Percentiles rank a stretch among this genome's conserved stretches.
Conservation (phyloP, 2,329 filamentous ascomycete species). For the Ambrosiella beaveri region DNA sequence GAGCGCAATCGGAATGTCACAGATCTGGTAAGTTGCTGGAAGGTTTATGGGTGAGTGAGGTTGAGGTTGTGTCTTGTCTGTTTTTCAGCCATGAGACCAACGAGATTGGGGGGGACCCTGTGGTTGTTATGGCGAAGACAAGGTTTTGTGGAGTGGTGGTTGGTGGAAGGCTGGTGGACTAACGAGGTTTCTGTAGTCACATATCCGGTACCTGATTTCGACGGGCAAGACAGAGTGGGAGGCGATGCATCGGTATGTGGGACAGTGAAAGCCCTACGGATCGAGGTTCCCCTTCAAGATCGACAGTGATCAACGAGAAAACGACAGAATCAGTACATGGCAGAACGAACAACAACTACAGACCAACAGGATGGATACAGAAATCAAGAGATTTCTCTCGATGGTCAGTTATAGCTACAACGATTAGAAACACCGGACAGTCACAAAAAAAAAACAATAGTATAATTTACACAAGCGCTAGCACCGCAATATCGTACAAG, state of each 20-base stretch:
- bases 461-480: too few species aligned
- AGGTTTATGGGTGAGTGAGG: neutral
- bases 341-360: neutral
- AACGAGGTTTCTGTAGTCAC: slow-evolving; percentile 24
- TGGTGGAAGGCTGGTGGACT: neutral
- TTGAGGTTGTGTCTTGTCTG: neutral
- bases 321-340: too few species aligned
- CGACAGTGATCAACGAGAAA: too few species aligned
- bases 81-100: too few species aligned
- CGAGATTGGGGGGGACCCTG: neutral
- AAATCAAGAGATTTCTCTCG: too few species aligned
- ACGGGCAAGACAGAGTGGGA: slow-evolving; percentile 51
- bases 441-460: neutral
- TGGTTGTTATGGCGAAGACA: neutral
- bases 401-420: too few species aligned
- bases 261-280: slow-evolving; percentile 17
- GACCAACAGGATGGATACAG: too few species aligned
- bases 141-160: neutral
- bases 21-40: slow-evolving; percentile 32
- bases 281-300: too few species aligned
- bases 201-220: slow-evolving; percentile 46
- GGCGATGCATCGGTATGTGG: slow-evolving; percentile 40
- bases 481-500: neutral
- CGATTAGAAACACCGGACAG: neutral
- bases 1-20: slow-evolving; percentile 38